Evolutionary conservation across 306 rosid genomes (phyloP).

Genomic region (Sphenostylis stenocarpa): DNA sequence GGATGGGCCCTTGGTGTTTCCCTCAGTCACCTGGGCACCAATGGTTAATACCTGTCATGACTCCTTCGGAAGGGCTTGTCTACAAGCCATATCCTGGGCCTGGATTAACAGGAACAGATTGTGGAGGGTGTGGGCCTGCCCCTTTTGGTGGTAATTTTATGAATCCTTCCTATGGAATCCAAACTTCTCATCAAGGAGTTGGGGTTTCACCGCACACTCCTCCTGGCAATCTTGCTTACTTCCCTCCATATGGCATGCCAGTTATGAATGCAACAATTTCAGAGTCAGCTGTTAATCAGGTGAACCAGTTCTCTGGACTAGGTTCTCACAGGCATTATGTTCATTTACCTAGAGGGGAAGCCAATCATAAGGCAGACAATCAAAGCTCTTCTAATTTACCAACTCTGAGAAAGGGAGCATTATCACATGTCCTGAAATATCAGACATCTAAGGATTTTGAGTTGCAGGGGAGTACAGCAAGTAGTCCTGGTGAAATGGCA

Average conservation of each 20-base stretch:
- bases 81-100: constrained; percentile 90
- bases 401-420: constrained; percentile 38
- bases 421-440: constrained; percentile 36
- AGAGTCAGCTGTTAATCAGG: constrained; percentile 61
- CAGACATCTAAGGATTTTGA: constrained; percentile 55
- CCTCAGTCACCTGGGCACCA: constrained; percentile 79
- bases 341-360: constrained; percentile 39
- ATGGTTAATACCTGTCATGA: constrained; percentile 86
- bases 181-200: constrained; percentile 58
- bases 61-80: constrained; percentile 90
- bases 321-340: constrained; percentile 30
- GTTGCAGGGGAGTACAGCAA: constrained; percentile 65
- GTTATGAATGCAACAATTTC: constrained; percentile 52
- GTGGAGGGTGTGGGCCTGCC: constrained; percentile 71
- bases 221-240: constrained; percentile 56
- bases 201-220: constrained; percentile 50
- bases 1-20: constrained; percentile 67
- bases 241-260: constrained; percentile 73
- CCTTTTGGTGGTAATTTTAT: constrained; percentile 50
- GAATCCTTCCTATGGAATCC: constrained; percentile 65
- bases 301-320: constrained; percentile 44
- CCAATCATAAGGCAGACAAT: constrained; percentile 41
- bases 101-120: constrained; percentile 54
- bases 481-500: constrained; percentile 58
- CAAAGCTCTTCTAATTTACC: constrained; percentile 51